Base-by-base conservation (phyloP, 1,284 basidiomycete species). In the Cystobasidium pallidum region DNA sequence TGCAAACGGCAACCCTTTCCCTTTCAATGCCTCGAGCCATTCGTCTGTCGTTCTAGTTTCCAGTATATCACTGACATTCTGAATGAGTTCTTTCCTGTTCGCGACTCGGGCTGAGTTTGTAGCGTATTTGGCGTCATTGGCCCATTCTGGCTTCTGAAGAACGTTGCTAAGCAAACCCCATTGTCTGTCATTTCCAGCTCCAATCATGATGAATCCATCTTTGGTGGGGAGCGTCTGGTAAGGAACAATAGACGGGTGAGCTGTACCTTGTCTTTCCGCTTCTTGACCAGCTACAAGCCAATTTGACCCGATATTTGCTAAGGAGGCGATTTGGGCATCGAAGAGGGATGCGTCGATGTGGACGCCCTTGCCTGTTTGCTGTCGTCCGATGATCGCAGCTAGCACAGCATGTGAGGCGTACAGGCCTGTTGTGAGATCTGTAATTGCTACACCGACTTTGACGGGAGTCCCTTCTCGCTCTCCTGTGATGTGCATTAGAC, bases 401-500 rank as follows among this genome's bases (percentile, higher is more conserved):
- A 98, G 89, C 74, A 97, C 90, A 2, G 92, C 93, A 0, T 92
- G 91, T 73, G 95, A 92, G 1, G 92, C 88, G 81, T 95, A 96
- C n/a, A 97, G 85, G 0, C 94, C 91, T 6, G 92, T 94, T 26
- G 91, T 65, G n/a, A 71, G 49, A 54, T 72, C 75, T 36, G 77
- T 77, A 21, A 76, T 75, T 0, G 77, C 77, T 24, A 78, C 77
- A 30, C 78, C 78, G 32, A 82, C 82, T 82, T 97, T 97, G 80
- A 88, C 90, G 0, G 94, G 94, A 17, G 88, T 86, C 2, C 93
- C 88, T 77, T 91, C 89, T 7, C 89, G 85, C 82, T 97, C 94
- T 57, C 94, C 94, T 10, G 94, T 97, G 78, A 94, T 94, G 81
- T 94, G 92, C 92, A 95, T 94, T 61, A 95, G 82, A 15, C 93